A percentile compares a stretch with the other conserved stretches of the same genome.
phyloP scores from a whole-genome alignment of 2,329 filamentous ascomycete genomes.

The Penicillium italicum region DNA sequence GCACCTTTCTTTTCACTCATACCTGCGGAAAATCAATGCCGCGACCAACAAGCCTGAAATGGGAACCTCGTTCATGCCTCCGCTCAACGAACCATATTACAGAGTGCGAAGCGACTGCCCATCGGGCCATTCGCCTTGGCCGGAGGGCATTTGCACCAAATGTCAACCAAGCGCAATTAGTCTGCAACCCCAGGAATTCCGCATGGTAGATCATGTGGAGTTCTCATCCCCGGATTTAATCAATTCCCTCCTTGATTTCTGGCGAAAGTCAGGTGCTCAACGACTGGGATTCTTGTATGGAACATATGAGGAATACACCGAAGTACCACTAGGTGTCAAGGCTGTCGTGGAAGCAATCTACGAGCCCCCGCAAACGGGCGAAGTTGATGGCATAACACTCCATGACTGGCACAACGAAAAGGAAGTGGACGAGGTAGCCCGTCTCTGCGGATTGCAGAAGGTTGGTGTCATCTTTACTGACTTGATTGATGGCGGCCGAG shows the following conservation, averaged over 20 bases:
- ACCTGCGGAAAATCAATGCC: constrained; percentile 91
- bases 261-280: constrained; percentile 80
- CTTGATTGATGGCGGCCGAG: constrained; percentile 73
- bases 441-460: constrained; percentile 77
- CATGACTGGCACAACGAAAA: constrained; percentile 81
- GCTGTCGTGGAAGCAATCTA: constrained; percentile 96
- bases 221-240: constrained; percentile 82
- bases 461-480: constrained; percentile 96
- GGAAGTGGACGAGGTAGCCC: constrained; percentile 75
- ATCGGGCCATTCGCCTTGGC: constrained; percentile 88
- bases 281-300: constrained; percentile 89
- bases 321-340: constrained; percentile 91
- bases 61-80: constrained; percentile 92
- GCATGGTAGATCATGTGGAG: constrained; percentile 98
- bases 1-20: constrained; percentile 91
- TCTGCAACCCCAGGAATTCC: constrained; percentile 85
- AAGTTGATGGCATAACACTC: constrained; percentile 81
- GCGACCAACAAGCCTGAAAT: constrained; percentile 94
- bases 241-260: constrained; percentile 86
- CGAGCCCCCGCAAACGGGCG: constrained; percentile 86
- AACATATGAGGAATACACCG: constrained; percentile 81
- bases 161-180: constrained; percentile 97
- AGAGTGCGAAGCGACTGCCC: constrained; percentile 86
- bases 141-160: constrained; percentile 95
- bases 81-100: constrained; percentile 87